A percentile compares a stretch with the other conserved stretches of the same genome.
Conservation (phyloP, 2,329 filamentous ascomycete genomes). For the Calonectria honghensis region DNA sequence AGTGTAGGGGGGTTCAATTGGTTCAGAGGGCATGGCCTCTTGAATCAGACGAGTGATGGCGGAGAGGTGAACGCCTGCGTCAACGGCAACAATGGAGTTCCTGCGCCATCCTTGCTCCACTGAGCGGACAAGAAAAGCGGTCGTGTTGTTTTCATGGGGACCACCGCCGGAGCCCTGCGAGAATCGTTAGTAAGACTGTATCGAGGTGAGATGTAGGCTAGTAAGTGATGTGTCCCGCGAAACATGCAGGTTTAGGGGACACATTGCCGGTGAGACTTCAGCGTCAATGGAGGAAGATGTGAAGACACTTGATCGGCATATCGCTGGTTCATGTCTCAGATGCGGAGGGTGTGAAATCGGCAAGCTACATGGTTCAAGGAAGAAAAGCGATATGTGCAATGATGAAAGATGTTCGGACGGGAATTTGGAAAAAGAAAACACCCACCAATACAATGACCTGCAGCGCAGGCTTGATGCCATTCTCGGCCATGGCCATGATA, state of each 20-base stretch:
- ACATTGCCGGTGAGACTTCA: slow-evolving; percentile 11
- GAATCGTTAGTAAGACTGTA: slow-evolving; percentile 45
- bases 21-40: slow-evolving; percentile 64
- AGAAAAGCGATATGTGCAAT: background rate
- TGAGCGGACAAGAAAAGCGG: slow-evolving; percentile 91
- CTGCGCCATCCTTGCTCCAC: slow-evolving; percentile 85
- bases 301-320: background rate
- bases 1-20: slow-evolving; percentile 67
- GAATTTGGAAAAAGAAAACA: slow-evolving; percentile 51
- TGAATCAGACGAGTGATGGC: slow-evolving; percentile 89
- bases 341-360: background rate
- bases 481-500: slow-evolving; percentile 49
- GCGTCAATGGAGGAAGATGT: background rate
- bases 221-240: background rate
- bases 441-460: slow-evolving; percentile 86
- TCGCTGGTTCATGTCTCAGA: slow-evolving; percentile 12
- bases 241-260: background rate
- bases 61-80: slow-evolving; percentile 92
- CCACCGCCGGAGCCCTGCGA: slow-evolving; percentile 90
- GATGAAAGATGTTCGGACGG: background rate
- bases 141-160: slow-evolving; percentile 91
- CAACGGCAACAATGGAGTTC: slow-evolving; percentile 91
- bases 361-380: background rate
- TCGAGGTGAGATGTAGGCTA: background rate
- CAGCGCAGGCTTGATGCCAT: slow-evolving; percentile 69